A percentile compares a stretch with the other conserved stretches of the same genome.
These are phyloP conservation scores for Citrus inodora DNA, from an alignment of 345 rosid genomes.

Conservation along the genomic window DNA sequence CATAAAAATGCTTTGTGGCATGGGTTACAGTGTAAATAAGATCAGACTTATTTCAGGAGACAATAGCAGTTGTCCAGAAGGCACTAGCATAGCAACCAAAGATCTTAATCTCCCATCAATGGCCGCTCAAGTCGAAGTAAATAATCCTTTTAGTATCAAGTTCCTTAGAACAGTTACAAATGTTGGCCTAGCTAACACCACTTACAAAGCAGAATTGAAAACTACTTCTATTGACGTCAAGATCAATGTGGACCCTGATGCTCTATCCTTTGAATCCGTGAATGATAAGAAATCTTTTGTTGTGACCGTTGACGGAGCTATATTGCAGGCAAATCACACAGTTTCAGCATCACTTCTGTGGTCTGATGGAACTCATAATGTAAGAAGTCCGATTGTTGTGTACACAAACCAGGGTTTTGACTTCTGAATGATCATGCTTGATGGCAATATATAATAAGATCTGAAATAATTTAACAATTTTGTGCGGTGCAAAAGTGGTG, in stretches of 20 bases:
- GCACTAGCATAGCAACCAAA: conserved; percentile 5
- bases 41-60: conserved; percentile 30
- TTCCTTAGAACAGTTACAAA: conserved; percentile 59
- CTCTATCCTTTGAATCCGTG: conserved; percentile 29
- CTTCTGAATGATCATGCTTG: neutral
- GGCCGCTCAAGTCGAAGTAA: conserved; percentile 16
- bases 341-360: conserved; percentile 19
- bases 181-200: conserved; percentile 39
- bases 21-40: conserved; percentile 19
- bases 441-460: neutral
- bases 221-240: neutral
- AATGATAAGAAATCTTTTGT: conserved; percentile 41
- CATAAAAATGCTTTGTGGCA: conserved; percentile 37
- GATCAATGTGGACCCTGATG: conserved; percentile 27
- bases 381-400: conserved; percentile 16
- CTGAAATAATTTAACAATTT: neutral
- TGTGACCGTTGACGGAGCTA: conserved; percentile 27
- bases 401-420: too few relatives aligned
- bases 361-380: conserved; percentile 33
- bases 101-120: conserved; percentile 60
- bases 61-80: conserved; percentile 26
- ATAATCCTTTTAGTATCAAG: conserved; percentile 16
- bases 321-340: neutral
- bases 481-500: neutral
- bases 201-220: conserved; percentile 31